A percentile compares a stretch with the other conserved stretches of the same genome.
These are phyloP conservation scores for Begonia fuchsioides DNA, from an alignment of 306 rosid genomes.

Conservation along the genomic window DNA sequence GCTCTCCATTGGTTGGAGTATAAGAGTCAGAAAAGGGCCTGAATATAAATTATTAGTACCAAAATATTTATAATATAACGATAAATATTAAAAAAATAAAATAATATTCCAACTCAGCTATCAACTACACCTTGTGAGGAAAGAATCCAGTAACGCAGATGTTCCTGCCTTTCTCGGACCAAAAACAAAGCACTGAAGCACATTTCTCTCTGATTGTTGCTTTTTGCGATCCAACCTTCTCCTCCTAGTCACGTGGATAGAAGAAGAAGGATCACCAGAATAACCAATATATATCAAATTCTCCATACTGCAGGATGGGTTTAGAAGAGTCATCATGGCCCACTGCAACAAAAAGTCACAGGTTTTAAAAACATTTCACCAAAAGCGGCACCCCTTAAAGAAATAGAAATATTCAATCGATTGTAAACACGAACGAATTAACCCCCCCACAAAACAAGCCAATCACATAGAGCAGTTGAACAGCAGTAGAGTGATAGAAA, in stretches of 20 bases:
- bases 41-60: conserved; percentile 9
- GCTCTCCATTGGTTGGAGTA: conserved; percentile 51
- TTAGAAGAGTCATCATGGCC: conserved; percentile 84
- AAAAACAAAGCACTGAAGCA: conserved; percentile 83
- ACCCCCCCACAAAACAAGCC: not conserved
- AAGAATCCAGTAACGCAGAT: conserved; percentile 72
- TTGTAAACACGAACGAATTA: too few species aligned
- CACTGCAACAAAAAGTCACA: conserved; percentile 37
- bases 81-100: too few species aligned
- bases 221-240: conserved; percentile 75
- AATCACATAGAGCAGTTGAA: not conserved
- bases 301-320: conserved; percentile 71
- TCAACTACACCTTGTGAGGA: conserved; percentile 51
- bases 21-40: conserved; percentile 54
- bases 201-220: conserved; percentile 70
- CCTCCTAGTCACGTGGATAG: conserved; percentile 71
- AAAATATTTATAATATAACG: too few species aligned
- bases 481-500: too few species aligned
- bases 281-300: conserved; percentile 87
- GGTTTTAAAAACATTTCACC: not conserved
- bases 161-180: conserved; percentile 92
- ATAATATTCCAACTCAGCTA: too few species aligned
- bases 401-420: too few species aligned
- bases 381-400: too few species aligned
- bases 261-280: conserved; percentile 55